Evolutionary conservation across 495 filamentous ascomycete genomes (phyloP).

Genomic region (Talaromyces trachyspermus): DNA sequence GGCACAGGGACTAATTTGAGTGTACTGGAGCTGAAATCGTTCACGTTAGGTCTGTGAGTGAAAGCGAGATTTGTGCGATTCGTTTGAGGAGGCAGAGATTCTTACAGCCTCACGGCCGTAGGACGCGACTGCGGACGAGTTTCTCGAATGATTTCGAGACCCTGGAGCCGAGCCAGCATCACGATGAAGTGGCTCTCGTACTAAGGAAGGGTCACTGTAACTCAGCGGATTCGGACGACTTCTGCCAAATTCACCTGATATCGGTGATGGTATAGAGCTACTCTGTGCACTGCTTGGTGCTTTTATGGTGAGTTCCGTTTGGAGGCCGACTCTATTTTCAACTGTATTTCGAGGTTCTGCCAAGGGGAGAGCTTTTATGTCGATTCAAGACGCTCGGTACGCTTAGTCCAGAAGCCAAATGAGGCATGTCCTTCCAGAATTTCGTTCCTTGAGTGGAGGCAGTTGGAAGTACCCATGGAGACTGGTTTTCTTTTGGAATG

Average conservation of each 20-base stretch:
- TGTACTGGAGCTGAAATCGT: background rate
- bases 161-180: conserved; percentile 16
- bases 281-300: conserved; percentile 8
- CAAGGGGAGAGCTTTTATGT: background rate
- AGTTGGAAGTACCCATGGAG: conserved; percentile 17
- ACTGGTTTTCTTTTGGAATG: conserved; percentile 1
- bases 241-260: conserved; percentile 25
- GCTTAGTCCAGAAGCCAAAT: background rate
- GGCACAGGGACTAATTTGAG: background rate
- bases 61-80: background rate
- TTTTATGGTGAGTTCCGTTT: background rate
- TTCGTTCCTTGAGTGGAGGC: conserved; percentile 1
- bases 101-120: conserved; percentile 22
- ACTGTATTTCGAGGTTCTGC: background rate
- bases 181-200: conserved; percentile 6
- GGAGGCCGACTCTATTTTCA: background rate
- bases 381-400: background rate
- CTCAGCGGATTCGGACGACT: conserved; percentile 25
- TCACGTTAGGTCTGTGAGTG: background rate
- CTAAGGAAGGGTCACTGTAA: conserved; percentile 30
- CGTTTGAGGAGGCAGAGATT: conserved; percentile 11
- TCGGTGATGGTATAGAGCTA: conserved; percentile 25
- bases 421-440: background rate
- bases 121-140: conserved; percentile 16
- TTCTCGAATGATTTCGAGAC: conserved; percentile 21